Percentiles rank a stretch among this genome's conserved stretches.
Evolutionary conservation across 108 stramenopile species (phyloP).

Genomic region (Skeletonema costatum): DNA sequence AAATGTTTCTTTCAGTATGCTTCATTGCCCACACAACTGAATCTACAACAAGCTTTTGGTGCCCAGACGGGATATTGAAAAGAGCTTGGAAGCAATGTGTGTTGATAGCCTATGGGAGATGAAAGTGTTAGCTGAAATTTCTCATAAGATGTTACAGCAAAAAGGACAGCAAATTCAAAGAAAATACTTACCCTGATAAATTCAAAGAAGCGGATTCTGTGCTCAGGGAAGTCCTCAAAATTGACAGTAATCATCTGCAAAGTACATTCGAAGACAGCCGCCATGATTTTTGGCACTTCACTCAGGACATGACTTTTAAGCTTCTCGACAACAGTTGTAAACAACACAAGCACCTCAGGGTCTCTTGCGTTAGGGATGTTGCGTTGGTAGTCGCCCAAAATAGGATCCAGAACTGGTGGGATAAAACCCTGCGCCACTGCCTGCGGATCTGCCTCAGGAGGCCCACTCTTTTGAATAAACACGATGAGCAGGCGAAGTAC

Average conservation of each 20-base stretch:
- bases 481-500: constrained; percentile 90
- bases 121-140: constrained; percentile 5
- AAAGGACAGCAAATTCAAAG: neutral
- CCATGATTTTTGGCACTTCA: constrained; percentile 96
- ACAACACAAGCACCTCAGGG: constrained; percentile 94
- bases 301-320: constrained; percentile 82
- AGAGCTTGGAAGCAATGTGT: constrained; percentile 95
- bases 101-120: constrained; percentile 65
- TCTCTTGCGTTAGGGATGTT: constrained; percentile 94
- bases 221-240: constrained; percentile 99
- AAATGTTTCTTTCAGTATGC: constrained; percentile 98
- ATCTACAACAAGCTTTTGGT: constrained; percentile 98
- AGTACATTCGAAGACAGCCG: constrained; percentile 97
- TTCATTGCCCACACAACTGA: constrained; percentile 99
- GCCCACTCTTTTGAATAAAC: constrained; percentile 94
- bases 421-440: constrained; percentile 93
- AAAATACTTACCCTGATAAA: constrained; percentile 78
- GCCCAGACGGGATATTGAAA: constrained; percentile 94
- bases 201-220: constrained; percentile 96
- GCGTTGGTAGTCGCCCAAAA: constrained; percentile 93
- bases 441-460: constrained; percentile 90
- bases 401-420: constrained; percentile 96
- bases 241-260: constrained; percentile 98
- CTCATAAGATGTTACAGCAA: neutral
- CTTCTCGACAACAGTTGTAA: constrained; percentile 91